Conservation (phyloP, 2,329 filamentous ascomycete species). For the Stenocarpella maydis region DNA sequence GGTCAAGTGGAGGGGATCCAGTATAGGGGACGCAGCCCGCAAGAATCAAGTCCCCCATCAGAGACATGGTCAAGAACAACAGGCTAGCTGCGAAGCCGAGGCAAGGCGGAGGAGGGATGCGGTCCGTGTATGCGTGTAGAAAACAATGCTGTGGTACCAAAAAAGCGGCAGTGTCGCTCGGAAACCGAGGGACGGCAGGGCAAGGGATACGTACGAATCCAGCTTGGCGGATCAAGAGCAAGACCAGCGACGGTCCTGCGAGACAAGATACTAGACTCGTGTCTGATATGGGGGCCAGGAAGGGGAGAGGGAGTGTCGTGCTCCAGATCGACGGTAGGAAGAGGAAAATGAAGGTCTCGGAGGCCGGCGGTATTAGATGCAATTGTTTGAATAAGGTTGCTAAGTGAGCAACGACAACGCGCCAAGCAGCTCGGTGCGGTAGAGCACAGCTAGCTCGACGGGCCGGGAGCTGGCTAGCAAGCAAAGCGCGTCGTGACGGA, state of each 20-base stretch:
- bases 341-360: conserved; percentile 31
- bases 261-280: conserved; percentile 2
- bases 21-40: conserved; percentile 23
- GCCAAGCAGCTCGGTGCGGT: neutral
- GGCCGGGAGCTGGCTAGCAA: conserved; percentile 8
- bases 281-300: conserved; percentile 11
- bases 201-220: conserved; percentile 34
- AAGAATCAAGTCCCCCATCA: neutral
- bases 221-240: conserved; percentile 33
- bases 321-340: conserved; percentile 18
- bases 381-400: neutral
- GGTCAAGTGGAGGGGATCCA: conserved; percentile 6
- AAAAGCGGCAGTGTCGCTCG: neutral
- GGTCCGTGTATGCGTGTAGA: neutral
- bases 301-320: conserved; percentile 12
- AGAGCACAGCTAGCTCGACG: too few relatives aligned
- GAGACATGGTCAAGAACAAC: neutral
- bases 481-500: conserved; percentile 9
- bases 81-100: neutral
- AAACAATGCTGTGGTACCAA: neutral
- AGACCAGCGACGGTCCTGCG: conserved; percentile 34
- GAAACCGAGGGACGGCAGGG: conserved; percentile 2
- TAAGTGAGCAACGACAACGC: conserved; percentile 5
- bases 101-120: neutral
- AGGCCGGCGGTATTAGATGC: conserved; percentile 5